Base-by-base conservation (phyloP, 208 protist species). In the Leptomonas pyrrhocoris region DNA sequence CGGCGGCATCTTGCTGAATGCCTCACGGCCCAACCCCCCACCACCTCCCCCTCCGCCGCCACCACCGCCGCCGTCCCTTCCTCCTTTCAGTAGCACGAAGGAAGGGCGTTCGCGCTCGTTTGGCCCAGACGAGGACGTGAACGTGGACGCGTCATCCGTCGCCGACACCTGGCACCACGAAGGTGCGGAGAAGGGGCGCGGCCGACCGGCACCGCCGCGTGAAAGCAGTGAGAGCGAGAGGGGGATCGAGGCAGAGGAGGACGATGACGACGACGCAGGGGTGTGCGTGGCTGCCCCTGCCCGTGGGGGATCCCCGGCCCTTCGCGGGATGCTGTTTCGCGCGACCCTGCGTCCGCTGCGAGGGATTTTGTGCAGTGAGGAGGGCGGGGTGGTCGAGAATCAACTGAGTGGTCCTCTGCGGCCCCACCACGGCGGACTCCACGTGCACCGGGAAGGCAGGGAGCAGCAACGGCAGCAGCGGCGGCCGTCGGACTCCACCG, bases 311-410 rank as follows among this genome's bases (percentile, higher is more conserved):
- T 56, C 51, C 15, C 63, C 51, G 0, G 50, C 53, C 9, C 50
- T 56, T 19, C 59, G 56, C 16, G 50, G 58, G 25, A 54, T 61
- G 42, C 31, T 84, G 57, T 79, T 79, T 36, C 72, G 64, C 16
- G 69, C 68, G 1, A 77, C 73, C 13, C 65, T 85, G 49, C 65
- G 80, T 2, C 75, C 80, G 4, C 42, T 85, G 58, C 70, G 65
- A 8, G 71, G 80, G 18, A 23, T 67, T 18, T 23, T 85, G 1
- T 71, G 62, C 31, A 61, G 49, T 23, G 80, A 81, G 58, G 80
- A 85, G 71, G 58, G n/a, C 15, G 79, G 73, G 31, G 62, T 62
- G 2, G 53, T 83, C 27, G 64, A 67, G 50, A 72, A 82, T 31
- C 23, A 58, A 31, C 56, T 76, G 31, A 62, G 70, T 34, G 69